These are phyloP conservation scores for Nephelium lappaceum DNA, from an alignment of 345 rosid genomes.

Conservation along the genomic window DNA sequence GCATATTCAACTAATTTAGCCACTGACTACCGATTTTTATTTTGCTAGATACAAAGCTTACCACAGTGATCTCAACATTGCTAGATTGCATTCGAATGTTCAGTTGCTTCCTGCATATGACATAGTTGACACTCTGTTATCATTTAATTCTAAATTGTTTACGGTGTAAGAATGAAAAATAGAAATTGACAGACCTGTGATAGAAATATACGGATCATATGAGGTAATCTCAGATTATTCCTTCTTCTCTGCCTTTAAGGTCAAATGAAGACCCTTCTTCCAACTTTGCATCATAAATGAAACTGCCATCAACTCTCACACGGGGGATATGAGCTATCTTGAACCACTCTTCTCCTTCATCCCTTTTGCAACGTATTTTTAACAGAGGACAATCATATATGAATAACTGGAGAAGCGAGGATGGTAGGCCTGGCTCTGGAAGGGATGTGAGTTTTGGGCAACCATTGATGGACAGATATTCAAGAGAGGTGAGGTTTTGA, in stretches of 20 bases:
- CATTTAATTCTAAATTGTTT: too few relatives aligned
- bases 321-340: constrained; percentile 22
- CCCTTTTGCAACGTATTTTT: constrained; percentile 18
- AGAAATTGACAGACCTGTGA: background rate
- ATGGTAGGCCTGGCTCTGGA: background rate
- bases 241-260: background rate
- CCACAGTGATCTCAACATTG: too few relatives aligned
- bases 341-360: constrained; percentile 19
- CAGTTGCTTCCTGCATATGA: background rate
- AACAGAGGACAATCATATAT: background rate
- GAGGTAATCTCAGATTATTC: background rate
- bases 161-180: background rate
- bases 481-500: constrained; percentile 23
- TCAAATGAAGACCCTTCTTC: background rate
- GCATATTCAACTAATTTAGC: too few relatives aligned
- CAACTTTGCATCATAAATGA: background rate
- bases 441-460: background rate
- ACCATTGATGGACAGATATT: background rate
- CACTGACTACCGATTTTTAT: too few relatives aligned
- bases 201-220: background rate
- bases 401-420: background rate
- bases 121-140: too few relatives aligned
- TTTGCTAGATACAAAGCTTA: too few relatives aligned
- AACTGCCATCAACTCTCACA: background rate
- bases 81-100: too few relatives aligned